Conservation (phyloP, 1,139 yeast species). For the Scheffersomyces stambukii region DNA sequence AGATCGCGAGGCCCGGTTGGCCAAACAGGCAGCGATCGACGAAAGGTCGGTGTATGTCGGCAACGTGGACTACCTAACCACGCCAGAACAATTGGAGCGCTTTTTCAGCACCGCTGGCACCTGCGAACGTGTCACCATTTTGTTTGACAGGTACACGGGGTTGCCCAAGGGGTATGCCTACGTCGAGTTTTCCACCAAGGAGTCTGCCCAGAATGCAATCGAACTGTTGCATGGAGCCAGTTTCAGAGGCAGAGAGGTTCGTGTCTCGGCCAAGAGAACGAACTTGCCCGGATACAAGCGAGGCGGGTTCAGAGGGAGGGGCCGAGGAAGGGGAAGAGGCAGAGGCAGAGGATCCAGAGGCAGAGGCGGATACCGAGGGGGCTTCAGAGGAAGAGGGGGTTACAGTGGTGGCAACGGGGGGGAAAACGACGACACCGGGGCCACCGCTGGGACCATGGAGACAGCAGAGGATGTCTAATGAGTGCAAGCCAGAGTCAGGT, state of each 20-base stretch:
- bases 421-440: slow-evolving; percentile 7
- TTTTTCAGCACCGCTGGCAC: slow-evolving; percentile 32
- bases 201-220: slow-evolving; percentile 31
- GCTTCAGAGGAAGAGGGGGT: slow-evolving; percentile 11
- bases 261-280: slow-evolving; percentile 37
- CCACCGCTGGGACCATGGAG: background rate
- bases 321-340: slow-evolving; percentile 19
- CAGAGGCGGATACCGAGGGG: slow-evolving; percentile 11
- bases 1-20: slow-evolving; percentile 25
- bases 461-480: background rate
- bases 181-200: slow-evolving; percentile 31
- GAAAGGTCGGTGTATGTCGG: slow-evolving; percentile 39
- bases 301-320: slow-evolving; percentile 21
- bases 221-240: slow-evolving; percentile 29
- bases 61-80: slow-evolving; percentile 38
- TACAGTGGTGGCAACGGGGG: slow-evolving; percentile 8
- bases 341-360: slow-evolving; percentile 16
- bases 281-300: slow-evolving; percentile 32
- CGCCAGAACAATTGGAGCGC: slow-evolving; percentile 40
- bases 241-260: slow-evolving; percentile 35
- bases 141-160: slow-evolving; percentile 35
- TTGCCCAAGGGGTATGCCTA: slow-evolving; percentile 46
- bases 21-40: slow-evolving; percentile 32
- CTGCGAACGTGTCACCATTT: slow-evolving; percentile 37
- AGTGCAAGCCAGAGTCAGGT: background rate